These are phyloP conservation scores for Stephania yunnanensis DNA, from an alignment of 164 flowering plant species.

Conservation along the genomic window DNA sequence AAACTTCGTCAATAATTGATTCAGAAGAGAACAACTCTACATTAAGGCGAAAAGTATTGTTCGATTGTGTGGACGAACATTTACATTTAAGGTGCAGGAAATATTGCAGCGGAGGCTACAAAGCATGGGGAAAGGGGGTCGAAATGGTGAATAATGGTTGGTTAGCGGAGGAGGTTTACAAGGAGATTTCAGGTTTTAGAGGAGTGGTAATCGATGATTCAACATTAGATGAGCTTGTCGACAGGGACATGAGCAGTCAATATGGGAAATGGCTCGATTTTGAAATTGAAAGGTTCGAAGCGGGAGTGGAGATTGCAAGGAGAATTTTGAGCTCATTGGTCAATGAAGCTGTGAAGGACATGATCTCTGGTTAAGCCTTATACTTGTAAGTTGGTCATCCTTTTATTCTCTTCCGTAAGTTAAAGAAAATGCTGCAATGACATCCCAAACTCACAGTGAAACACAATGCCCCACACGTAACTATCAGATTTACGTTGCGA, in stretches of 20 bases:
- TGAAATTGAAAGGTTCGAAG: constrained; percentile 50
- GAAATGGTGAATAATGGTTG: constrained; percentile 46
- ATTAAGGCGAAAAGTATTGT: constrained; percentile 40
- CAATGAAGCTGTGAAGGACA: constrained; percentile 61
- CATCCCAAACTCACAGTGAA: too few species aligned
- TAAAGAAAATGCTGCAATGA: too few species aligned
- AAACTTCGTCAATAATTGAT: constrained; percentile 14
- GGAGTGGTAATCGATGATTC: constrained; percentile 41
- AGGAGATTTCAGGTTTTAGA: constrained; percentile 62
- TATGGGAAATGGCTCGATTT: constrained; percentile 74
- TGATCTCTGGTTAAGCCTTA: constrained; percentile 23
- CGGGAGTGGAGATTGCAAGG: constrained; percentile 53
- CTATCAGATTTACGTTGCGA: too few species aligned
- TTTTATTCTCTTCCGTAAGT: constrained; percentile 7
- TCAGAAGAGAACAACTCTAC: constrained; percentile 18
- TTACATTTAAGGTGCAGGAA: constrained; percentile 54
- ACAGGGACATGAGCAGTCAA: constrained; percentile 79
- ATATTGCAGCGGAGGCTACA: constrained; percentile 45
- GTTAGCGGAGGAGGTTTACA: constrained; percentile 66
- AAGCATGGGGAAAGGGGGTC: constrained; percentile 54
- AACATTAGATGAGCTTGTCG: constrained; percentile 89
- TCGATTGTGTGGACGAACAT: constrained; percentile 72
- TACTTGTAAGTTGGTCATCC: constrained; percentile 3
- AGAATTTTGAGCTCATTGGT: constrained; percentile 53
- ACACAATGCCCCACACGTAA: too few species aligned